phyloP scores from a whole-genome alignment of 1,284 basidiomycete genomes.

The Marasmius fiardii region DNA sequence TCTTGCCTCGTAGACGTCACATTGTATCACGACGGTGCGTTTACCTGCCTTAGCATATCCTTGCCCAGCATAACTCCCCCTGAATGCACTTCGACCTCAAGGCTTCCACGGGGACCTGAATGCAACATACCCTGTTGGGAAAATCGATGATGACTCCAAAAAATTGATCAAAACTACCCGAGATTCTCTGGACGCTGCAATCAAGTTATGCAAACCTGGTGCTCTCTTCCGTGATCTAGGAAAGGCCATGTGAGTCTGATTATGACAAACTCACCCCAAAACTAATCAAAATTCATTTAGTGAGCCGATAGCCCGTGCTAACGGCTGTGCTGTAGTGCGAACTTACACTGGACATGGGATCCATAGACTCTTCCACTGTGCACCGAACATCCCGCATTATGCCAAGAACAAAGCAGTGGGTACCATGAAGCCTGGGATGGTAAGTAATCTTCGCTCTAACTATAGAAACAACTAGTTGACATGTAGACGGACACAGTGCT shows the following conservation, averaged over 20 bases:
- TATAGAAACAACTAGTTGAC: constrained; percentile 9
- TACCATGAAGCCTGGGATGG: constrained; percentile 84
- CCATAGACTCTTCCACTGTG: constrained; percentile 77
- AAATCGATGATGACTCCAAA: constrained; percentile 78
- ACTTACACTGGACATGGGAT: constrained; percentile 92
- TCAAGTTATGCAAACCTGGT: constrained; percentile 88
- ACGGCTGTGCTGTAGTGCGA: constrained; percentile 82
- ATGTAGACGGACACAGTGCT: constrained; percentile 23
- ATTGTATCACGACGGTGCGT: constrained; percentile 65
- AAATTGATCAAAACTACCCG: constrained; percentile 82
- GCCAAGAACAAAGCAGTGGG: constrained; percentile 84
- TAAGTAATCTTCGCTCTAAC: constrained; percentile 25
- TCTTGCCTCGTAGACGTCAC: constrained; percentile 47
- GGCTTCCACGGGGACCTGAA: constrained; percentile 92
- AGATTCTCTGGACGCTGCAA: constrained; percentile 81
- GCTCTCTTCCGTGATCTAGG: constrained; percentile 83
- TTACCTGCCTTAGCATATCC: constrained; percentile 2
- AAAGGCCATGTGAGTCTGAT: constrained; percentile 65
- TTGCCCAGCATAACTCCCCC: constrained; percentile 1
- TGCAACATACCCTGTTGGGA: constrained; percentile 86
- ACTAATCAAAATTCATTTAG: constrained; percentile 43
- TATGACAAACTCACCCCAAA: constrained; percentile 10
- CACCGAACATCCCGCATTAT: constrained; percentile 82
- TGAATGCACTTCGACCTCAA: constrained; percentile 21
- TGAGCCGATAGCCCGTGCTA: constrained; percentile 78